Evolutionary conservation across 768 basidiomycete species (phyloP), one percentile per base, ranked within the genome.

Genomic region (Cyathus striatus): DNA sequence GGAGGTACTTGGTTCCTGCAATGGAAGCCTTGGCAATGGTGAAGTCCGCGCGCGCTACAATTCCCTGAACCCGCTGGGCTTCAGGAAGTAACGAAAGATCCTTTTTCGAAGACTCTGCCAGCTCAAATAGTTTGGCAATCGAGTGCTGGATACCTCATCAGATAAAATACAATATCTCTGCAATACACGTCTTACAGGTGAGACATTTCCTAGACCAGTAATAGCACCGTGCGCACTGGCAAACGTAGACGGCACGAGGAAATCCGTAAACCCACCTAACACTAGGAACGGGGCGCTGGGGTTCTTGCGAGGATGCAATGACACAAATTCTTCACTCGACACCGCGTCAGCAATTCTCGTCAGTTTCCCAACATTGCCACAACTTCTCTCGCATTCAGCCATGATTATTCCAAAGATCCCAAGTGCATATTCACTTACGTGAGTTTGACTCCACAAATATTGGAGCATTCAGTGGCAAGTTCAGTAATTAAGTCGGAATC

Each of bases 361-460:
- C 52, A 94, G 73, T 64, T 94, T 94, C 38, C 92, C 93, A 48
- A 96, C 89, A 55, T 87, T 90, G 22, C 88, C 91, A 55, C 93
- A 95, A 33, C 88, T 90, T 46, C 20, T 30, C 14, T 20, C 33
- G 4, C 33, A 36, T n/a, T 43, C 16, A 34, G 41, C 49, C 22
- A 46, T 18, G 39, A 44, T 35, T 48, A 32, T 16, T 32, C 30
- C 13, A 16, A 32, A 32, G 30, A 13, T 58, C 38, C 21, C 24
- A 18, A 6, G 33, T 36, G 30, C 18, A 45, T 3, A 35, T 24
- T 27, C 38, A 74, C 85, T 34, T 63, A 88, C 80, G 92, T 95
- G 46, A 95, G 76, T 64, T 97, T 97, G 49, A 93, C 83, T 17
- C 92, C 93, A 50, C 72, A 79, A 27, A 88, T 69, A 60, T 94